phyloP scores from a whole-genome alignment of 179 eudicot genomes.

The Corrigiola litoralis region DNA sequence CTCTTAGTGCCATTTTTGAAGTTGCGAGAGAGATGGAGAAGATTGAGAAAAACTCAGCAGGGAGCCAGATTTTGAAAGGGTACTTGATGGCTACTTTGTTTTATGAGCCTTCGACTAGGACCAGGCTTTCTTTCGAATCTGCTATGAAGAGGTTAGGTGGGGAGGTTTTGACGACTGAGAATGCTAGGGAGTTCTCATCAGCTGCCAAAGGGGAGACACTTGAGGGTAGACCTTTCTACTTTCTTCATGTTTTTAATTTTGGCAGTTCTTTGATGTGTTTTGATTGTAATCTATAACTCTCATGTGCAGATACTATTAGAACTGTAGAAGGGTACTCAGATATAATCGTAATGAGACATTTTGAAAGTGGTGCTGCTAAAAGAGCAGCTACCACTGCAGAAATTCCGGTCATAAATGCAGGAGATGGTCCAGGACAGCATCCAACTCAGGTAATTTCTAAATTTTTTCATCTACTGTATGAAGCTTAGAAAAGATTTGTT shows the following conservation, averaged over 20 bases:
- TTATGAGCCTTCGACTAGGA: slow-evolving; percentile 97
- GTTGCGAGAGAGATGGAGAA: slow-evolving; percentile 90
- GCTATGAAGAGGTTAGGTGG: slow-evolving; percentile 98
- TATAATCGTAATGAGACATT: slow-evolving; percentile 95
- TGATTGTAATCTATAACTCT: slow-evolving; percentile 19
- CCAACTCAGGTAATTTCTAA: slow-evolving; percentile 72
- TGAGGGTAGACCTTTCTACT: slow-evolving; percentile 49
- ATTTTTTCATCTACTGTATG: background rate
- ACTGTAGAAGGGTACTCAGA: slow-evolving; percentile 97
- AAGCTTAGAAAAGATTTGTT: background rate
- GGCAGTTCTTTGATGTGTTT: background rate
- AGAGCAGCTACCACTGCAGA: slow-evolving; percentile 84
- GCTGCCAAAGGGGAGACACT: slow-evolving; percentile 99
- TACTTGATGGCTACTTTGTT: slow-evolving; percentile 92
- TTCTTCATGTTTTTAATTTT: background rate
- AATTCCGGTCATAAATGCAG: slow-evolving; percentile 93
- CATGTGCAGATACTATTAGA: slow-evolving; percentile 78
- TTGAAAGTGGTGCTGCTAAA: slow-evolving; percentile 97
- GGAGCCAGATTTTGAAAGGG: slow-evolving; percentile 78
- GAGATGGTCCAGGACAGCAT: slow-evolving; percentile 99
- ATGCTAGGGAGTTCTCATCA: slow-evolving; percentile 96
- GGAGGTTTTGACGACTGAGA: slow-evolving; percentile 95
- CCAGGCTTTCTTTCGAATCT: slow-evolving; percentile 96
- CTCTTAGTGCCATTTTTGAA: slow-evolving; percentile 73
- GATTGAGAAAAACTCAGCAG: slow-evolving; percentile 66